A percentile compares a stretch with the other conserved stretches of the same genome.
Conservation (phyloP, 202 grass and related monocot species). For the Musa balbisiana region DNA sequence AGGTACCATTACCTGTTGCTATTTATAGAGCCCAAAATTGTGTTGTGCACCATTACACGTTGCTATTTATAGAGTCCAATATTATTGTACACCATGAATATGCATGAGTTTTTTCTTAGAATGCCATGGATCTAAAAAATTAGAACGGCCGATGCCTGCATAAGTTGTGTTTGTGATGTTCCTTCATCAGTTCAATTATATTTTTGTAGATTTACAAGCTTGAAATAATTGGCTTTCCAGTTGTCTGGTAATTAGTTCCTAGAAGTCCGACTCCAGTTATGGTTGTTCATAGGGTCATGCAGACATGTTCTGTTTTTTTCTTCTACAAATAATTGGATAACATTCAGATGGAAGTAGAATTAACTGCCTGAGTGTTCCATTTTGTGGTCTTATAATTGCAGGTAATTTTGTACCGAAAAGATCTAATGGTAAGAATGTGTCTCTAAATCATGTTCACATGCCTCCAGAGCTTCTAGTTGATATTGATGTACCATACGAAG, state of each 20-base stretch:
- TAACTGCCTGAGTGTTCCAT: not conserved
- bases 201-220: too few species aligned
- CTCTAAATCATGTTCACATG: constrained; percentile 52
- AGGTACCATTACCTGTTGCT: too few species aligned
- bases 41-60: too few species aligned
- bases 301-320: too few species aligned
- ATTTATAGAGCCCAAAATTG: too few species aligned
- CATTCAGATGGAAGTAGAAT: constrained; percentile 26
- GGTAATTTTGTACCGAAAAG: constrained; percentile 14
- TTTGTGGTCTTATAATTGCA: not conserved
- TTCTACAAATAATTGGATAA: not conserved
- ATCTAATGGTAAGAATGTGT: constrained; percentile 10
- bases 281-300: not conserved
- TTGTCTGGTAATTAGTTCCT: not conserved
- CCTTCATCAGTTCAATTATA: too few species aligned
- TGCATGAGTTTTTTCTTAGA: too few species aligned
- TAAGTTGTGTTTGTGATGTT: too few species aligned
- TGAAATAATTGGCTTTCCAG: not conserved
- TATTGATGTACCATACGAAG: constrained; percentile 57
- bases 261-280: not conserved
- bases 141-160: not conserved
- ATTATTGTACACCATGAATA: too few species aligned
- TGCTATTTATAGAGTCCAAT: too few species aligned
- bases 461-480: constrained; percentile 80
- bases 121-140: not conserved